A percentile compares a stretch with the other conserved stretches of the same genome.
These are phyloP conservation scores for Talaromyces sp. DNA, from an alignment of 2,329 filamentous ascomycete species.

Conservation along the genomic window DNA sequence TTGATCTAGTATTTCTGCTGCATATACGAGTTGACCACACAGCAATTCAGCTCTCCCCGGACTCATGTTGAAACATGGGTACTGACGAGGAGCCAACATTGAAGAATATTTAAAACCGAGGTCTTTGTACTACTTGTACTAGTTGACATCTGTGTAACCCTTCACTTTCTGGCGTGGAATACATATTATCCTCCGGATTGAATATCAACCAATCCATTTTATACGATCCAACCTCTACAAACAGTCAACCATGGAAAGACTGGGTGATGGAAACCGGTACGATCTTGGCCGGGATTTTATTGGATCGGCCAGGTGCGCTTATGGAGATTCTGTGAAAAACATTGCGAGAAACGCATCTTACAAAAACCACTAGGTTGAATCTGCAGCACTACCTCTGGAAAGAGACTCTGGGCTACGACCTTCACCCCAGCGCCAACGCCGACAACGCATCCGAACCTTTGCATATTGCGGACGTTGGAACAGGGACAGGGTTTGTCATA, in stretches of 20 bases:
- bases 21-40: neutral
- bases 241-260: neutral
- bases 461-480: constrained; percentile 4
- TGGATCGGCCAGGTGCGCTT: constrained; percentile 1
- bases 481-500: constrained; percentile 3
- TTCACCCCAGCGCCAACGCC: constrained; percentile 1
- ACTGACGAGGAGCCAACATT: neutral
- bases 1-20: neutral
- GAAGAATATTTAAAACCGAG: neutral
- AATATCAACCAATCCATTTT: neutral
- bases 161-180: neutral
- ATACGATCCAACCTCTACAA: neutral
- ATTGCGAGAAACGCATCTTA: neutral
- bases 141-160: neutral
- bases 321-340: too few relatives aligned
- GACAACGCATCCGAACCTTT: neutral
- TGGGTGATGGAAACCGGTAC: neutral
- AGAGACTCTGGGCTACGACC: constrained; percentile 1
- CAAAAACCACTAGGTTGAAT: neutral
- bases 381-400: constrained; percentile 6
- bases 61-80: neutral
- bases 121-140: neutral
- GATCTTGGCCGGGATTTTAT: constrained; percentile 6
- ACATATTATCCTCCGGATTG: neutral
- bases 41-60: neutral